These are phyloP conservation scores for Botrytis elliptica DNA, from an alignment of 2,329 filamentous ascomycete species.

Conservation along the genomic window DNA sequence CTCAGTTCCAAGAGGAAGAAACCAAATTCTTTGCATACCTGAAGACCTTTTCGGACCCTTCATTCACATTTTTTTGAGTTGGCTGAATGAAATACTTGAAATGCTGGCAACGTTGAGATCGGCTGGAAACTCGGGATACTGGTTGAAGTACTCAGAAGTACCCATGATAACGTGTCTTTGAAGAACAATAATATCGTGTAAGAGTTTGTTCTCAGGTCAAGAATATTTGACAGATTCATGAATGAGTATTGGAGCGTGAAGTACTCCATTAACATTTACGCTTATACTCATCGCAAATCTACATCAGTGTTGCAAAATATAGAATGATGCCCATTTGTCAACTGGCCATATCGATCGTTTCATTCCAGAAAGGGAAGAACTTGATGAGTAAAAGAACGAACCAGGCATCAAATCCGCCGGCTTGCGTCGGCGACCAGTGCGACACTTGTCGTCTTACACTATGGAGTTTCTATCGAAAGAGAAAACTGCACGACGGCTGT, in stretches of 20 bases:
- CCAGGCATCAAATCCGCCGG: too few relatives aligned
- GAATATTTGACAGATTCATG: too few relatives aligned
- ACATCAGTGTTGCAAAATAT: background rate
- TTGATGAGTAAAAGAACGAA: background rate
- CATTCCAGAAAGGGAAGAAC: background rate
- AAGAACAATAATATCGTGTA: background rate
- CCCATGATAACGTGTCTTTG: background rate
- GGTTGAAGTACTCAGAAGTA: background rate
- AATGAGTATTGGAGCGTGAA: too few relatives aligned
- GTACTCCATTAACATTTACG: too few relatives aligned
- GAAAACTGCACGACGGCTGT: background rate
- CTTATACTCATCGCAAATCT: too few relatives aligned
- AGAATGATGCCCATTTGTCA: background rate
- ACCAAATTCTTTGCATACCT: background rate
- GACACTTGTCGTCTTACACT: background rate
- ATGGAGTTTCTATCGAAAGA: background rate
- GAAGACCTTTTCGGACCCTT: background rate
- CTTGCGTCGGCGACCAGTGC: background rate
- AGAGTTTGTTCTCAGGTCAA: background rate
- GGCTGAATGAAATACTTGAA: background rate
- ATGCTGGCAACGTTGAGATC: background rate
- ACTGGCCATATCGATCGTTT: too few relatives aligned
- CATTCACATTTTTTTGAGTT: too few relatives aligned
- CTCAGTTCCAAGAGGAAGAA: background rate
- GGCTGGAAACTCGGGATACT: background rate